phyloP scores from a whole-genome alignment of 148 eudicot species.

The Oxyria digyna region DNA sequence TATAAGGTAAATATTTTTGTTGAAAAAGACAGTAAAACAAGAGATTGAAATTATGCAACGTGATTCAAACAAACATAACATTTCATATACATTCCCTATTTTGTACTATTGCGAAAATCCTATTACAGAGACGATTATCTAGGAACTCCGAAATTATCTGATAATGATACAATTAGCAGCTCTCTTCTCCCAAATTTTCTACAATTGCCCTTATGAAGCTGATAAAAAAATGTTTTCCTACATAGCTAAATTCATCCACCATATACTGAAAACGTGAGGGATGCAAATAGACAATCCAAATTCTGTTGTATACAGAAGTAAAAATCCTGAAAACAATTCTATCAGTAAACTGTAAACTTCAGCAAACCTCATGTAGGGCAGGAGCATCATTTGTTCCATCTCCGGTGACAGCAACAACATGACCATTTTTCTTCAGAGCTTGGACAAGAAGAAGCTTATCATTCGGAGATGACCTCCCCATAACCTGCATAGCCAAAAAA shows the following conservation, averaged over 20 bases:
- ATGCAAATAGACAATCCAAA: neutral
- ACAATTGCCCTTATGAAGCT: neutral
- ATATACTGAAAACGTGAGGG: neutral
- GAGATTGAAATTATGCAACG: neutral
- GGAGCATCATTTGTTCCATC: conserved; percentile 42
- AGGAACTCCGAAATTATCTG: neutral
- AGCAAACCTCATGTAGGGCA: conserved; percentile 27
- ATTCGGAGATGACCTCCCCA: conserved; percentile 43
- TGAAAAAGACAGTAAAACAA: neutral
- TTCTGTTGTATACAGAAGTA: neutral
- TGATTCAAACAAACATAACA: neutral
- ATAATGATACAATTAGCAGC: neutral
- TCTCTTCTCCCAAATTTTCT: neutral
- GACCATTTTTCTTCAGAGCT: conserved; percentile 32
- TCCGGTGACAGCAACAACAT: conserved; percentile 42
- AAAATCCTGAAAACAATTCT: neutral
- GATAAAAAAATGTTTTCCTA: neutral
- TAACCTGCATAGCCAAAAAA: conserved; percentile 14
- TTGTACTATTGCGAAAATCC: neutral
- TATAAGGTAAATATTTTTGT: neutral
- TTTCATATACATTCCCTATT: too few relatives aligned
- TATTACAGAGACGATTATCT: neutral
- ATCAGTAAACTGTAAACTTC: neutral
- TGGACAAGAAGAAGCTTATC: conserved; percentile 45
- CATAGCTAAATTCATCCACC: neutral